Conservation (phyloP, 2,329 filamentous ascomycete species). For the Penicillium hordei region DNA sequence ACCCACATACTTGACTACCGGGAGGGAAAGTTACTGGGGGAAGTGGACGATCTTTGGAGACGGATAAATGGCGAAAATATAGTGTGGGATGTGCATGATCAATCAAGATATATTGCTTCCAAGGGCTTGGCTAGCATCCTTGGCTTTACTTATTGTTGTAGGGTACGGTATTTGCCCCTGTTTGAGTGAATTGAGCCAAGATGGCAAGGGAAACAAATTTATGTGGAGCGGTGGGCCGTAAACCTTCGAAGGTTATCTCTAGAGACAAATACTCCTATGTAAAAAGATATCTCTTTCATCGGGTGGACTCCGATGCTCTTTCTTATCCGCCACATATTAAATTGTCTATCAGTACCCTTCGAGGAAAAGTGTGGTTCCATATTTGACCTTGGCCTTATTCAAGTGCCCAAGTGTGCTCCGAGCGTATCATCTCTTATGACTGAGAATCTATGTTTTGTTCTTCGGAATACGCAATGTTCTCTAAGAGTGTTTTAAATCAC, state of each 20-base stretch:
- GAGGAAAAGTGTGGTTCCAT: neutral
- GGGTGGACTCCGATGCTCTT: neutral
- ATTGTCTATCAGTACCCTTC: neutral
- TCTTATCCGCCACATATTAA: neutral
- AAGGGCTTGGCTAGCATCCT: neutral
- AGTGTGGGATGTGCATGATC: neutral
- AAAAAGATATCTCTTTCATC: conserved; percentile 16
- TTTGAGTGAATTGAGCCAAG: conserved; percentile 1
- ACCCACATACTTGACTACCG: conserved; percentile 2
- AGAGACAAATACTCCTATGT: conserved; percentile 24
- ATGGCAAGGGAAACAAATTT: conserved; percentile 6
- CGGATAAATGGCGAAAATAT: neutral
- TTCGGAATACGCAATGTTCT: neutral
- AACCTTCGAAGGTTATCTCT: conserved; percentile 8
- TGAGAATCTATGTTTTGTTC: neutral
- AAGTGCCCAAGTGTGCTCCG: neutral
- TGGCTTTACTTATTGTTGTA: neutral
- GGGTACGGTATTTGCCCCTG: neutral
- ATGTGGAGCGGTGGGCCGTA: conserved; percentile 20
- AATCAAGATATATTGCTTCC: neutral
- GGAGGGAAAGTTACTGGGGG: conserved; percentile 3
- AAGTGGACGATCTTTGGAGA: conserved; percentile 5
- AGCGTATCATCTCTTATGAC: neutral
- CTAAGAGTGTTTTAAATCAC: neutral
- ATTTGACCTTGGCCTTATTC: neutral